Base-by-base conservation (phyloP, 1,284 basidiomycete species). In the Malassezia psittaci region DNA sequence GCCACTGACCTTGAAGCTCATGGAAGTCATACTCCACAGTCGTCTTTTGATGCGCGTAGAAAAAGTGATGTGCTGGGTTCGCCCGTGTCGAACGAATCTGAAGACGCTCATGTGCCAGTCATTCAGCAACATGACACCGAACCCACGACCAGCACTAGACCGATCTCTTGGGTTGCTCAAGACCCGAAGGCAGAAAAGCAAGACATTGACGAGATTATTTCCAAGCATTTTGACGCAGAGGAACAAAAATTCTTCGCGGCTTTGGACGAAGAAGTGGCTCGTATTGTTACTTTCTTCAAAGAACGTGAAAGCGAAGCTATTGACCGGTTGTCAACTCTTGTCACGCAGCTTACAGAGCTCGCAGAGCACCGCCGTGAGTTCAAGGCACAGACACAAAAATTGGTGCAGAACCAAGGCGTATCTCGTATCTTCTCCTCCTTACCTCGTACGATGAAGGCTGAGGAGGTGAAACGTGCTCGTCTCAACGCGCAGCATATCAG, bases 301-400 rank as follows among this genome's bases (percentile, higher is more conserved):
- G 81, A 81, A 21, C 80, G 85, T 21, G 87, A 88, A 73, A 77
- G 79, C 21, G 87, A 89, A 62, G 83, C 85, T 76, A 76, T 77
- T 19, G 76, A 76, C 29, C 79, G 79, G 56, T 80, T 82, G 54
- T 73, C 75, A 56, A 75, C 78, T 15, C 77, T 93, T 0, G 80
- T 82, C 54, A 78, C 79, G 45, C 90, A 96, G 72, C 79, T 94
- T 33, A 52, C 54, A 33, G 65, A 64, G 59, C 67, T 66, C 10
- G 65, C 69, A 1, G 68, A 74, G 10, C 71, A 74, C 53, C 63
- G 71, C 11, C 53, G 65, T 12, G 64, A 66, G 56, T 70, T 58
- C 54, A 60, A 63, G 5, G 61, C 66, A 32, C 47, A 45, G 34
- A 44, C 52, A 11, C 24, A 39, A n/a, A 19, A 50, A 13, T 38